Percentiles rank a stretch among this genome's conserved stretches.
These are phyloP conservation scores for Castanea crenata DNA, from an alignment of 306 rosid species.

Conservation along the genomic window DNA sequence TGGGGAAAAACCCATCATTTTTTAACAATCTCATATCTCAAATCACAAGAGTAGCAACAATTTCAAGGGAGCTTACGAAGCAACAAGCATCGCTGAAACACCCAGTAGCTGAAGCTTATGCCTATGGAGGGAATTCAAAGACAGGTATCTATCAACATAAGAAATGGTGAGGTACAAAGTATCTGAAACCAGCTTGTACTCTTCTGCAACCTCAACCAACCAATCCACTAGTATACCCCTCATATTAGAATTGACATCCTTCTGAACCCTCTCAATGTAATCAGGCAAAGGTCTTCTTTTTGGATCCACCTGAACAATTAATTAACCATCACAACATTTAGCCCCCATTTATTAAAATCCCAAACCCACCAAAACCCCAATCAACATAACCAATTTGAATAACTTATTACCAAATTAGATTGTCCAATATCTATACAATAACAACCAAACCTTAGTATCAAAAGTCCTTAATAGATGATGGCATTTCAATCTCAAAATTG, in stretches of 20 bases:
- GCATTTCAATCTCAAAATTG: neutral
- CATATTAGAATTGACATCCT: conserved; percentile 66
- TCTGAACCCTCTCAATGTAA: conserved; percentile 68
- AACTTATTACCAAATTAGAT: too few species aligned
- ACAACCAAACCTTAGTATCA: too few species aligned
- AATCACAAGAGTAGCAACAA: neutral
- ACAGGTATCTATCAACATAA: conserved; percentile 67
- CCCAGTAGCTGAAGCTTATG: conserved; percentile 72
- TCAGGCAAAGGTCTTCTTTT: conserved; percentile 59
- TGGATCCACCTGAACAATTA: conserved; percentile 53
- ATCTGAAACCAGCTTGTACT: conserved; percentile 73
- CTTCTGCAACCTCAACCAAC: conserved; percentile 93
- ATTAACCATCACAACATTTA: neutral
- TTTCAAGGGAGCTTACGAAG: conserved; percentile 57
- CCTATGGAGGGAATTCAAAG: conserved; percentile 39
- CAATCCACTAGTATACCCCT: conserved; percentile 84
- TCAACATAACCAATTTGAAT: neutral
- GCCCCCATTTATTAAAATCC: neutral
- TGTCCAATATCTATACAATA: neutral
- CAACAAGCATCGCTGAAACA: conserved; percentile 75
- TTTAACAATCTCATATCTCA: neutral
- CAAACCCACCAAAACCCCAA: neutral
- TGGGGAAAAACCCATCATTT: neutral
- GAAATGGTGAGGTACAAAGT: conserved; percentile 60
- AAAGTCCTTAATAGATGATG: neutral